Conservation (phyloP, 2,329 filamentous ascomycete genomes). For the Cryoendolithus antarcticus region DNA sequence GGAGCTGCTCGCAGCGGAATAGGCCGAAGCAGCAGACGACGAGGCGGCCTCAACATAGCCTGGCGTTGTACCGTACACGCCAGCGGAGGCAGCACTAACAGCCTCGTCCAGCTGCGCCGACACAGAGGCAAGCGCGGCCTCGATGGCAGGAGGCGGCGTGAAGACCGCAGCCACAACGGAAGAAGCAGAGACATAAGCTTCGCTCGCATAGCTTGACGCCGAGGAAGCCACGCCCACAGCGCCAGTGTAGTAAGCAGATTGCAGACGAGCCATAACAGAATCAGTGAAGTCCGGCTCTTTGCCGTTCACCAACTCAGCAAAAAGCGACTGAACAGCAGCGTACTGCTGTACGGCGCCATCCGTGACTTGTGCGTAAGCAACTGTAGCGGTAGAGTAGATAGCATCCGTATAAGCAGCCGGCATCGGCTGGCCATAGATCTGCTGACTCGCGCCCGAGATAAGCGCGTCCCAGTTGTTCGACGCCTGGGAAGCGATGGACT, state of each 20-base stretch:
- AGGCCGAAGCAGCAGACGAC: slow-evolving; percentile 36
- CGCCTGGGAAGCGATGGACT: slow-evolving; percentile 43
- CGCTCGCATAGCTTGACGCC: slow-evolving; percentile 41
- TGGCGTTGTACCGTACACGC: slow-evolving; percentile 41
- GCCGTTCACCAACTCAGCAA: slow-evolving; percentile 64
- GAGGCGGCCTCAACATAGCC: slow-evolving; percentile 24
- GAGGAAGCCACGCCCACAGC: slow-evolving; percentile 43
- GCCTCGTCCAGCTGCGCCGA: slow-evolving; percentile 45
- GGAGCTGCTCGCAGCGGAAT: slow-evolving; percentile 26
- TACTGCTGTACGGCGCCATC: slow-evolving; percentile 53
- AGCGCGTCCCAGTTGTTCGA: slow-evolving; percentile 53
- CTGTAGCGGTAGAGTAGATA: slow-evolving; percentile 42
- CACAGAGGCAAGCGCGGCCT: slow-evolving; percentile 45
- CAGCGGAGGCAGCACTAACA: slow-evolving; percentile 46
- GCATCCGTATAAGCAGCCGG: slow-evolving; percentile 30
- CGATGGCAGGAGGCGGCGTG: slow-evolving; percentile 45
- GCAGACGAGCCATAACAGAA: slow-evolving; percentile 61
- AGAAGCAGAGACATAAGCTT: slow-evolving; percentile 34
- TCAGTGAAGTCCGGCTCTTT: slow-evolving; percentile 74
- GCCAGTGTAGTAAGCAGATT: slow-evolving; percentile 59
- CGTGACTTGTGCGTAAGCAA: slow-evolving; percentile 50
- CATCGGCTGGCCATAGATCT: slow-evolving; percentile 56
- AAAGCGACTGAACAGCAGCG: slow-evolving; percentile 54
- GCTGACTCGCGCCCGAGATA: slow-evolving; percentile 52
- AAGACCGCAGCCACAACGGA: slow-evolving; percentile 38